These are phyloP conservation scores for Teunomyces gatunensis DNA, from an alignment of 805 yeast genomes.

Conservation along the genomic window DNA sequence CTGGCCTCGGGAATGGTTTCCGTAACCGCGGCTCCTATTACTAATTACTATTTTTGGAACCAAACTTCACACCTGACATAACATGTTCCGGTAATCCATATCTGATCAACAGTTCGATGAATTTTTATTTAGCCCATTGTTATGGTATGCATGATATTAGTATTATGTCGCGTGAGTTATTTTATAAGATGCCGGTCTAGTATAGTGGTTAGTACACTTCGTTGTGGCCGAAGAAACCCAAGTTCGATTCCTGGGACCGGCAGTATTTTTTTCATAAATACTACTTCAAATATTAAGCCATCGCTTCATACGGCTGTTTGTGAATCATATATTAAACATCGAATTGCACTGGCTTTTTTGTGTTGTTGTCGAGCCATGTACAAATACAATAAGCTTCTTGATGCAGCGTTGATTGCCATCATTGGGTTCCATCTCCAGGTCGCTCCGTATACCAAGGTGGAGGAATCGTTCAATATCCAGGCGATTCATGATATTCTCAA, in stretches of 20 bases:
- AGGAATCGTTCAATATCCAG: slow-evolving; percentile 88
- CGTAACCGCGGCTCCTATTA: not conserved
- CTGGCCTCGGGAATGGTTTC: not conserved
- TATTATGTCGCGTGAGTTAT: not conserved
- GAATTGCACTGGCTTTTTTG: not conserved
- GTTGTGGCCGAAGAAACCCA: slow-evolving; percentile 74
- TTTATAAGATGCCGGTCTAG: slow-evolving; percentile 34
- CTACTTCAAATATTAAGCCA: not conserved
- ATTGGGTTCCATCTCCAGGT: slow-evolving; percentile 49
- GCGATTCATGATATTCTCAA: slow-evolving; percentile 80
- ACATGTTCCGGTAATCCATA: not conserved
- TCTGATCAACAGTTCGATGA: too few relatives aligned
- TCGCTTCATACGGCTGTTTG: not conserved
- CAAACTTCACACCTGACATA: not conserved
- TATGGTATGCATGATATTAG: too few relatives aligned
- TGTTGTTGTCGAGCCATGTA: slow-evolving; percentile 11
- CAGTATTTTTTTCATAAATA: slow-evolving; percentile 30
- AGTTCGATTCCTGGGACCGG: slow-evolving; percentile 75
- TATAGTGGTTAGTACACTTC: slow-evolving; percentile 73
- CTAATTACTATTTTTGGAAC: not conserved
- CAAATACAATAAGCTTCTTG: slow-evolving; percentile 16
- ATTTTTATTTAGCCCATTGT: too few relatives aligned
- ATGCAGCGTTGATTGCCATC: slow-evolving; percentile 32
- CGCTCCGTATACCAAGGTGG: slow-evolving; percentile 88
- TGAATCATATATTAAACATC: not conserved